phyloP scores from a whole-genome alignment of 2,329 filamentous ascomycete species.

The Thermothelomyces thermophilus region DNA sequence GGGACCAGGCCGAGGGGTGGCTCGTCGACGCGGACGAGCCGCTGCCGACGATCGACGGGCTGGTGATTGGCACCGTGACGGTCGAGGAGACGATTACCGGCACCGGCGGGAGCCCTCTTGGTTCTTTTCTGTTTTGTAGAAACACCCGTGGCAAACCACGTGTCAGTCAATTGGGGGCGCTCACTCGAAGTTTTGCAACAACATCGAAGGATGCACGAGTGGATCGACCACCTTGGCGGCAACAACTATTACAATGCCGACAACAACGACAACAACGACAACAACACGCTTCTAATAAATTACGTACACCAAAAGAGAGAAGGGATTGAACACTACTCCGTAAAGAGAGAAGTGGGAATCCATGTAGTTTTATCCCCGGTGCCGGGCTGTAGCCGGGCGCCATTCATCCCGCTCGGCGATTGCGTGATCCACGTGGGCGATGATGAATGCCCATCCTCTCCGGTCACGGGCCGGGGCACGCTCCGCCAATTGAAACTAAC shows the following conservation, averaged over 20 bases:
- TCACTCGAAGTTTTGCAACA: too few relatives aligned
- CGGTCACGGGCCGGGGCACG: neutral
- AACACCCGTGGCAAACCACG: too few relatives aligned
- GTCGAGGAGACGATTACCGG: neutral
- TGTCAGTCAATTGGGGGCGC: too few relatives aligned
- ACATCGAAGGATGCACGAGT: too few relatives aligned
- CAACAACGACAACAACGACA: too few relatives aligned
- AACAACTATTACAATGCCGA: too few relatives aligned
- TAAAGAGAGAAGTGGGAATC: neutral
- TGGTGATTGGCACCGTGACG: constrained; percentile 10
- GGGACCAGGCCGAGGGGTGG: constrained; percentile 2
- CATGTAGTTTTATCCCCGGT: neutral
- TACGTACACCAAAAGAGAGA: too few relatives aligned
- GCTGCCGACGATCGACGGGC: constrained; percentile 8
- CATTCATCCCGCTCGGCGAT: constrained; percentile 4
- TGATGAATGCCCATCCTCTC: constrained; percentile 11
- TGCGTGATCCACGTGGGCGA: constrained; percentile 18
- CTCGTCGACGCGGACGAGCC: constrained; percentile 1
- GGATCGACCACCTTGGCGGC: too few relatives aligned
- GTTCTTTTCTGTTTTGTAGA: too few relatives aligned
- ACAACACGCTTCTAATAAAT: too few relatives aligned
- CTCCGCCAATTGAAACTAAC: neutral
- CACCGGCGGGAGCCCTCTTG: neutral
- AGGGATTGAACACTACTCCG: too few relatives aligned
- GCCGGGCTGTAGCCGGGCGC: neutral